Evolutionary conservation across 2,329 filamentous ascomycete species (phyloP), one percentile per base, ranked within the genome.

Genomic region (Chaetomiaceae sp.): DNA sequence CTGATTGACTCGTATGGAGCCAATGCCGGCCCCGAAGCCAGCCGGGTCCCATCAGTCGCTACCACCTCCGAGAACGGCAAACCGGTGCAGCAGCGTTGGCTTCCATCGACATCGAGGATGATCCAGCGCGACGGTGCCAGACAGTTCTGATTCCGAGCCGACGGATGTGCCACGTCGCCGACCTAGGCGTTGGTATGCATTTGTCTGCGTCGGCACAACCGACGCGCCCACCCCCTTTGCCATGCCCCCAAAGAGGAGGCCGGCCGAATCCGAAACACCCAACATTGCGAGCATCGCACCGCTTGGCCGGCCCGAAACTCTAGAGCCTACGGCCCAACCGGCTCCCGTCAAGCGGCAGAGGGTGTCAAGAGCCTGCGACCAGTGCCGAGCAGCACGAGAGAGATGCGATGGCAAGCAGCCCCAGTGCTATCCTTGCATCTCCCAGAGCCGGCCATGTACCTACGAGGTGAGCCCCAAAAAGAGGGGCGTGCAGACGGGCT

Each of bases 401-500:
- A 88, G 87, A 64, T 90, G 87, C 68, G 85, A 90, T 63, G 87
- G 87, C 15, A 73, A 74, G 11, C 81, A 83, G 59, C 86, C 86
- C 6, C 73, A 75, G 14, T 90, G 87, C 66, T 82, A 80, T 43
- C 84, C 84, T 3, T 90, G 87, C 69, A 75, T 76, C 6, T 73
- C 79, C 4, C 80, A 85, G 56, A 81, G 79, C 50, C 77, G 87
- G 45, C 68, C 75, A 31, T 91, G 88, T 67, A 84, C 84, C 15
- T 91, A 91, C 66, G 82, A 86, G 57, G 79, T 85, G 50, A 83
- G 82, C 50, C 83, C 85, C 7, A 89, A 89, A 69, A 90, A 90
- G 67, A 78, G 88, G 58, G 88, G 88, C 4, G 82, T 91, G 11
- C 87, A 87, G 62, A 88, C 88, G n/a, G 88, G 88, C 15, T 90